phyloP scores from a whole-genome alignment of 768 basidiomycete species.

The Kwoniella mangroviensis region DNA sequence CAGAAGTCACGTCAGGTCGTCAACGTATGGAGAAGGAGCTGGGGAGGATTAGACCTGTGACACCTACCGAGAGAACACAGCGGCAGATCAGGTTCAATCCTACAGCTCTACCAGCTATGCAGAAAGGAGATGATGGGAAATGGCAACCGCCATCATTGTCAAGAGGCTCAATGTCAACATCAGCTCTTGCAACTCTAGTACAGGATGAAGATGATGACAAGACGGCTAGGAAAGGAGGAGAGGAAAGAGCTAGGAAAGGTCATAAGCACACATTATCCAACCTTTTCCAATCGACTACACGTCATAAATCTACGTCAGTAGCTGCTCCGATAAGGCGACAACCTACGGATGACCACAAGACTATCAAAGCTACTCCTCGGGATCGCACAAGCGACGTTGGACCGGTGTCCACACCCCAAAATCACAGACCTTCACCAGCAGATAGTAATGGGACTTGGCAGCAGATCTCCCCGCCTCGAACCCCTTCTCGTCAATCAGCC shows the following conservation, averaged over 20 bases:
- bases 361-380: neutral
- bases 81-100: slow-evolving; percentile 32
- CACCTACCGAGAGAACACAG: slow-evolving; percentile 12
- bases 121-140: slow-evolving; percentile 44
- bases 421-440: neutral
- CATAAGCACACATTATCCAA: slow-evolving; percentile 26
- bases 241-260: slow-evolving; percentile 5
- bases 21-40: neutral
- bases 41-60: slow-evolving; percentile 2
- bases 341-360: neutral
- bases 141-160: slow-evolving; percentile 53
- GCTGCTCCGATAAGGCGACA: neutral
- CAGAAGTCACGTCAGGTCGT: slow-evolving; percentile 13
- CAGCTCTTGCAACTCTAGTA: slow-evolving; percentile 26
- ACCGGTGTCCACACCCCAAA: neutral
- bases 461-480: slow-evolving; percentile 1
- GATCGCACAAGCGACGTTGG: too few species aligned
- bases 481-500: neutral
- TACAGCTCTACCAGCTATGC: slow-evolving; percentile 36
- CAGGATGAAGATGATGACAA: slow-evolving; percentile 18
- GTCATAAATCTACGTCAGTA: neutral
- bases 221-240: slow-evolving; percentile 7
- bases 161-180: slow-evolving; percentile 48
- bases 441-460: slow-evolving; percentile 1
- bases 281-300: slow-evolving; percentile 20